A percentile compares a stretch with the other conserved stretches of the same genome.
Conservation (phyloP, 2,329 filamentous ascomycete species). For the Xylaria sp. region DNA sequence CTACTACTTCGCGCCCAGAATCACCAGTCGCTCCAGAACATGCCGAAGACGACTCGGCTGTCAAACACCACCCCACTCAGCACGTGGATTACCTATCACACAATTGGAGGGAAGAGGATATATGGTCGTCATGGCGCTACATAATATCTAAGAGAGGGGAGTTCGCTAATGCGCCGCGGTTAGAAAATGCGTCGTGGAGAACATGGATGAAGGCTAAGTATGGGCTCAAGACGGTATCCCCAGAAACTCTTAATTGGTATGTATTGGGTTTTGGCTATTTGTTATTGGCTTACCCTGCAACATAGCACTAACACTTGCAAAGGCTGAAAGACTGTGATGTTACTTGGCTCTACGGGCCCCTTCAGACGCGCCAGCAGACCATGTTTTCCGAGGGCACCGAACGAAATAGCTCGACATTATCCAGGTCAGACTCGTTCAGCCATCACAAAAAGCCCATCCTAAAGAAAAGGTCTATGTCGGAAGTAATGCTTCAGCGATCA, state of each 20-base stretch:
- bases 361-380: slow-evolving; percentile 77
- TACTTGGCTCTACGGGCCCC: slow-evolving; percentile 95
- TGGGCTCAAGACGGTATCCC: slow-evolving; percentile 85
- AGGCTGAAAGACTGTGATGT: slow-evolving; percentile 98
- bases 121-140: slow-evolving; percentile 97
- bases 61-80: slow-evolving; percentile 79
- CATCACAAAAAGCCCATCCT: slow-evolving; percentile 89
- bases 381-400: slow-evolving; percentile 60
- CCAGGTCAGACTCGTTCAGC: slow-evolving; percentile 72
- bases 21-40: slow-evolving; percentile 67
- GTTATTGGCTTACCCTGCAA: background rate
- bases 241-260: slow-evolving; percentile 93
- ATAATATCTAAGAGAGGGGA: slow-evolving; percentile 82
- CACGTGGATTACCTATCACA: slow-evolving; percentile 97
- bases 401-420: slow-evolving; percentile 57
- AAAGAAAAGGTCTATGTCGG: slow-evolving; percentile 96
- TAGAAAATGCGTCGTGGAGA: slow-evolving; percentile 97
- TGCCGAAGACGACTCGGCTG: slow-evolving; percentile 82
- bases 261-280: slow-evolving; percentile 48
- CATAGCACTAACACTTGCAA: slow-evolving; percentile 28
- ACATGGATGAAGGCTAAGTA: slow-evolving; percentile 96
- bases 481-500: slow-evolving; percentile 91
- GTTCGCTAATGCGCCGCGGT: slow-evolving; percentile 81
- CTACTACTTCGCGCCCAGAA: slow-evolving; percentile 65
- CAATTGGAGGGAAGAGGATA: slow-evolving; percentile 94